These are phyloP conservation scores for Agapanthus africanus DNA, from an alignment of 106 monocot species.

Conservation along the genomic window DNA sequence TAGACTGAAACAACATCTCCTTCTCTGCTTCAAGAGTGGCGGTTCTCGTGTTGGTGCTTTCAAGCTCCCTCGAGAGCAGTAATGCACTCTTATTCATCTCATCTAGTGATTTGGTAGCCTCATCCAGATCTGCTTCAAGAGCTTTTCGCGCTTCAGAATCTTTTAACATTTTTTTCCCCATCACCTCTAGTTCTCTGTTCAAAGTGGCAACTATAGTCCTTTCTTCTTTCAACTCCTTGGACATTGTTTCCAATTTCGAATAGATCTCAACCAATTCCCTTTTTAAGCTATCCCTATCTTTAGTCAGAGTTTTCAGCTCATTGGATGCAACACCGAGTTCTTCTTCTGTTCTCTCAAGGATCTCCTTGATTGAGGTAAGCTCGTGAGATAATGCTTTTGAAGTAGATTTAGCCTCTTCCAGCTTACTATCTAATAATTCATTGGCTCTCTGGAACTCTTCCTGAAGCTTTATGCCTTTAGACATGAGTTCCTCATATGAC, in stretches of 20 bases:
- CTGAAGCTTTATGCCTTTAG: conserved; percentile 9
- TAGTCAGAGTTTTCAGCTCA: conserved; percentile 37
- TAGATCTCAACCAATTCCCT: conserved; percentile 58
- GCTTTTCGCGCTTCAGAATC: conserved; percentile 46
- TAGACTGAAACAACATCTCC: conserved; percentile 54
- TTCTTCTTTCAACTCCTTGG: conserved; percentile 55
- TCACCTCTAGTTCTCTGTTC: conserved; percentile 53
- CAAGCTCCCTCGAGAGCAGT: conserved; percentile 64
- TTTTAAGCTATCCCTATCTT: conserved; percentile 52
- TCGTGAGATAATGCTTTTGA: conserved; percentile 46
- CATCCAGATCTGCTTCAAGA: conserved; percentile 58
- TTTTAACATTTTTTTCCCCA: conserved; percentile 36
- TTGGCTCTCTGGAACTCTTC: conserved; percentile 15
- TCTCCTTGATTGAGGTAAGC: conserved; percentile 41
- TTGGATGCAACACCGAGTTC: conserved; percentile 32
- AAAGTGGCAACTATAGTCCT: conserved; percentile 35
- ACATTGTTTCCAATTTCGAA: conserved; percentile 36
- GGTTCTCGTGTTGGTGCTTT: conserved; percentile 35
- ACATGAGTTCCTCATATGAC: conserved; percentile 12
- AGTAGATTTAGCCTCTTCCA: conserved; percentile 49
- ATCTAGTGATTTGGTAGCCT: conserved; percentile 67
- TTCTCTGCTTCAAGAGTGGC: conserved; percentile 69
- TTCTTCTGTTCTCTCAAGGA: conserved; percentile 33
- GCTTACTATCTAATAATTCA: conserved; percentile 16
- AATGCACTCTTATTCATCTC: conserved; percentile 59